Evolutionary conservation across 225 moss, liverwort and hornwort species (phyloP), one percentile per base, ranked within the genome.

Genomic region (Neckera pumila): DNA sequence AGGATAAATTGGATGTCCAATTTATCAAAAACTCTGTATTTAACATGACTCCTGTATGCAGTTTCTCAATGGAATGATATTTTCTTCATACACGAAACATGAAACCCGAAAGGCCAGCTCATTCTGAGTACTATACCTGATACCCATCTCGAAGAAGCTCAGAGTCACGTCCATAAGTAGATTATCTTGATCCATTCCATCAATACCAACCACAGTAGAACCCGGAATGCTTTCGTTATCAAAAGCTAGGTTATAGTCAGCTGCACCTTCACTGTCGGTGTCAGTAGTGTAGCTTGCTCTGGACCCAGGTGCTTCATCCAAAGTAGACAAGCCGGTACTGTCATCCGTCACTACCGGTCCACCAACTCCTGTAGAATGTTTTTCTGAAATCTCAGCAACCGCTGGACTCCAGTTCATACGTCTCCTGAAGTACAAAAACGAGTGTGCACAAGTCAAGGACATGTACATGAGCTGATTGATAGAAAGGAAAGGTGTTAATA

Each of bases 151-250:
- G 90, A 95, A 94, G 93, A 98, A 98, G 87, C 93, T 95, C 85
- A 95, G 93, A 56, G 95, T 94, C 62, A 98, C 96, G 86, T 98
- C 96, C 87, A 93, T 95, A 80, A 97, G 94, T 76, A 98, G 89
- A 86, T 97, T 98, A 92, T 96, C 97, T 93, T 98, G 96, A 89
- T 97, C 95, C 91, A 98, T 95, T 54, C 98, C 98, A 84, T 95
- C 92, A 82, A 96, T 94, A 84, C 94, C 94, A 87, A 97, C 97
- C 65, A 94, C 89, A 85, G 96, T 96, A 51, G 88, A 87, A 89
- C 94, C 94, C 60, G 92, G 90, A 79, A 84, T 88, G 64, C 90
- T 90, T 57, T 91, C 93, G 76, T 96, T 98, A 84, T 96, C 93
- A 87, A 98, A 92, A 61, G 88, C 88, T 80, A 96, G 88, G 80